phyloP scores from a whole-genome alignment of 2,329 filamentous ascomycete genomes.

The Plenodomus biglobosus region DNA sequence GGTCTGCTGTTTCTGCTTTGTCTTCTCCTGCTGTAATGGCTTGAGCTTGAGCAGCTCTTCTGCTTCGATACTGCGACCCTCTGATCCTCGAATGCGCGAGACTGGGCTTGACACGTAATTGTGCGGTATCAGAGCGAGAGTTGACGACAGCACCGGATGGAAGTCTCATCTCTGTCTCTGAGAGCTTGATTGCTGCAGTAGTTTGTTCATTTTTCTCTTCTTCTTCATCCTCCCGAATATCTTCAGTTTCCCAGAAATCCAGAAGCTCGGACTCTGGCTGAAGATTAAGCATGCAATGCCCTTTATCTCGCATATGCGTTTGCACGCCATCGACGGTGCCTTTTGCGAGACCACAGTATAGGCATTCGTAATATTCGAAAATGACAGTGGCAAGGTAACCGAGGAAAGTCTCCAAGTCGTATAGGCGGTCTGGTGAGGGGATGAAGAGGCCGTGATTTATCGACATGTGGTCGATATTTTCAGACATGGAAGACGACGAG shows the following conservation, averaged over 20 bases:
- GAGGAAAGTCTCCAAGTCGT: constrained; percentile 33
- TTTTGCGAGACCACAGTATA: constrained; percentile 39
- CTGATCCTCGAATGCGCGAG: constrained; percentile 10
- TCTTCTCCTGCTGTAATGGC: constrained; percentile 2
- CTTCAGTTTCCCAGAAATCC: constrained; percentile 35
- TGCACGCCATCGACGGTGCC: constrained; percentile 28
- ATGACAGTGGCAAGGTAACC: constrained; percentile 35
- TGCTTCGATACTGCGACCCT: constrained; percentile 6
- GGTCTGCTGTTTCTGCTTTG: not conserved
- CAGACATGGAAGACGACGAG: constrained; percentile 3
- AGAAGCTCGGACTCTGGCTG: constrained; percentile 35
- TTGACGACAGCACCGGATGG: constrained; percentile 18
- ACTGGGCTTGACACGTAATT: constrained; percentile 10
- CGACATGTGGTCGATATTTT: constrained; percentile 36
- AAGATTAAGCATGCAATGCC: constrained; percentile 40
- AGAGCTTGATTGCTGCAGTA: constrained; percentile 5
- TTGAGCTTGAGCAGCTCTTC: constrained; percentile 5
- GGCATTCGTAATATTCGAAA: constrained; percentile 35
- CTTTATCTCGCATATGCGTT: constrained; percentile 43
- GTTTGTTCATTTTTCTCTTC: not conserved
- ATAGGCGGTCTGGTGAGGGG: constrained; percentile 24
- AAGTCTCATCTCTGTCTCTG: constrained; percentile 19
- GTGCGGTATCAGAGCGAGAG: constrained; percentile 12
- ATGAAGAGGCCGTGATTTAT: constrained; percentile 31
- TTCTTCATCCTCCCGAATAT: constrained; percentile 6